Evolutionary conservation across 2,329 filamentous ascomycete genomes (phyloP), one percentile per base, ranked within the genome.

Genomic region (Penicillium olsonii): DNA sequence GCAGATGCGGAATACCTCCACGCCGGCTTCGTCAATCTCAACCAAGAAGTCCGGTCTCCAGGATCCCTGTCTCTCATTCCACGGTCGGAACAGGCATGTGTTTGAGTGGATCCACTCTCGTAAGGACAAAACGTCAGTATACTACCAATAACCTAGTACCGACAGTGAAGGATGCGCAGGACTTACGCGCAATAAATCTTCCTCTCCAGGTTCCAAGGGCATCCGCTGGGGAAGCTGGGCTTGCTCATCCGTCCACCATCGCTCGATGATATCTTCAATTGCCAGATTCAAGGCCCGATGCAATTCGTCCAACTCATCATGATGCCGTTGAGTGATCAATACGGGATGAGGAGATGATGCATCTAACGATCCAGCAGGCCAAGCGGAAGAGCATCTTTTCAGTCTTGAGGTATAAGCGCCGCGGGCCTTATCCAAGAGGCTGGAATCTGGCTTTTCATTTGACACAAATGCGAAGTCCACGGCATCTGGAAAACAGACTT

Each of bases 1-100:
- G 17, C 52, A 60, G 20, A 65, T 52, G 2, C 52, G 46, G 26
- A 56, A 59, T 7, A 19, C 42, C 8, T 58, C 53, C 2, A 26
- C 7, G 0, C 18, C 35, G 6, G 17, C 11, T 9, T 47, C 42
- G 1, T 49, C 33, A 7, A 22, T 15, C 10, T 62, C 53, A 0
- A 66, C 14, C 10, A 66, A 31, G 17, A 65, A 62, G 35, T 66
- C 64, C 2, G 64, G 63, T 50, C 64, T 55, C 64, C 61, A 66
- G 5, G 59, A 61, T 10, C 62, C 62, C 10, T 51, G 43, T 3
- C 45, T 24, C 1, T 47, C 40, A 5, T 35, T 27, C 18, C 20
- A 56, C 14, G 48, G 43, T 22, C 17, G 44, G 24, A 38, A 33
- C 8, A 37, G n/a, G 17, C 8, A 24, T 24, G n/a, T n/a, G n/a